phyloP scores from a whole-genome alignment of 306 rosid genomes.

The apple (Malus domestica) region ASM211411v1 NC_041793.1:33482501-33483000 shows the following conservation, averaged over 20 bases:
- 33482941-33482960: neutral
- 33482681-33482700: slow-evolving; percentile 35
- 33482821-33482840: neutral
- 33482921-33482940: neutral
- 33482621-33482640: slow-evolving; percentile 25
- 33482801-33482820: slow-evolving; percentile 13
- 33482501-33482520: slow-evolving; percentile 55
- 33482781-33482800: slow-evolving; percentile 4
- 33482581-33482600: slow-evolving; percentile 54
- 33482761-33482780: slow-evolving; percentile 56
- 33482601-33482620: slow-evolving; percentile 49
- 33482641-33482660: slow-evolving; percentile 20
- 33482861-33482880: neutral
- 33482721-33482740: slow-evolving; percentile 29
- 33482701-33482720: slow-evolving; percentile 28
- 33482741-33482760: slow-evolving; percentile 9
- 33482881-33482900: neutral
- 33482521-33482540: slow-evolving; percentile 9
- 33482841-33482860: neutral
- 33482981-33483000: neutral
- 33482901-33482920: neutral
- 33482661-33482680: neutral
- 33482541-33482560: neutral
- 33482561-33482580: slow-evolving; percentile 41
- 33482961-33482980: neutral